phyloP scores from a whole-genome alignment of 345 rosid species.

The Populus simonii region DNA sequence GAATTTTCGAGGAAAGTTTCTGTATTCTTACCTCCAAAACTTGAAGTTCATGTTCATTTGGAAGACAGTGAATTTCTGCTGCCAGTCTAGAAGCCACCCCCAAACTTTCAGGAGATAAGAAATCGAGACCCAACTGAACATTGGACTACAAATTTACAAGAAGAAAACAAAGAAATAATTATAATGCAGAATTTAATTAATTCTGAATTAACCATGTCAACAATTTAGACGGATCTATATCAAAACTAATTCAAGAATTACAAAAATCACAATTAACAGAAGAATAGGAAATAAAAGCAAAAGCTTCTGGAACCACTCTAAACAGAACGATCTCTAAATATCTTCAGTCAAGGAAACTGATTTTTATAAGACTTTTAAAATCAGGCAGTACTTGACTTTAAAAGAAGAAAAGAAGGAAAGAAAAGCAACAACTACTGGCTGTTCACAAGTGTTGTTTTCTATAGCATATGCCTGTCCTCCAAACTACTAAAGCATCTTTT shows the following conservation, averaged over 20 bases:
- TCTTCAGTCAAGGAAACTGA: background rate
- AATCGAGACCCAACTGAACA: conserved; percentile 86
- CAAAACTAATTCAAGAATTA: background rate
- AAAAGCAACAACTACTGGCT: background rate
- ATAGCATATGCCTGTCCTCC: background rate
- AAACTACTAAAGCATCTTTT: background rate
- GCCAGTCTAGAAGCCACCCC: conserved; percentile 73
- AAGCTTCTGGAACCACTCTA: background rate
- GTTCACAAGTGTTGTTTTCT: background rate
- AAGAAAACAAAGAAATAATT: background rate
- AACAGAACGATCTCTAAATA: no score
- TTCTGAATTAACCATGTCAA: background rate
- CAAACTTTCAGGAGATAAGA: conserved; percentile 89
- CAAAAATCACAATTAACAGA: background rate
- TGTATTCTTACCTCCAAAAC: conserved; percentile 63
- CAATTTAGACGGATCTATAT: background rate
- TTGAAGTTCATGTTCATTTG: conserved; percentile 85
- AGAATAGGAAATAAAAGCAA: background rate
- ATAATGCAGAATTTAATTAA: background rate
- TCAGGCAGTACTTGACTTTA: background rate
- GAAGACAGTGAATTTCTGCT: conserved; percentile 79
- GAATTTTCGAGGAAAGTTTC: conserved; percentile 19
- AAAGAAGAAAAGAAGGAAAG: background rate
- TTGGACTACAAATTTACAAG: conserved; percentile 60
- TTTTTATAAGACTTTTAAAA: background rate